Conservation (phyloP, 2,329 filamentous ascomycete genomes). For the Pseudogymnoascus sp. region DNA sequence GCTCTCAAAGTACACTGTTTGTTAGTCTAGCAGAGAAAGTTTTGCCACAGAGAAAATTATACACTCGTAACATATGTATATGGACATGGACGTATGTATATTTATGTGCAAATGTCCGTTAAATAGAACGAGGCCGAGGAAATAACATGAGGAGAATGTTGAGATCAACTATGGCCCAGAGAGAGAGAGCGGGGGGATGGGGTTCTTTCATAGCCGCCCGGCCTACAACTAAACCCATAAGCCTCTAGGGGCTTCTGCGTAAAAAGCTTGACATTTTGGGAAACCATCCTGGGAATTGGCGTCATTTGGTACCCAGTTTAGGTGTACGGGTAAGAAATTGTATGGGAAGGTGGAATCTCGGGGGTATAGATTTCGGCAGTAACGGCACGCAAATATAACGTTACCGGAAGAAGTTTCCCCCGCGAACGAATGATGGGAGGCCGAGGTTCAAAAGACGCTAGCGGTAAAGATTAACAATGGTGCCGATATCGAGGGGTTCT, state of each 20-base stretch:
- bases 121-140: neutral
- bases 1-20: neutral
- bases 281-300: neutral
- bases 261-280: slow-evolving; percentile 8
- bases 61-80: neutral
- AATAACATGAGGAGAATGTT: slow-evolving; percentile 5
- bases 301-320: neutral
- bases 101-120: neutral
- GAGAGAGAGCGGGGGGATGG: neutral
- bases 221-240: slow-evolving; percentile 6
- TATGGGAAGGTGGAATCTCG: slow-evolving; percentile 3
- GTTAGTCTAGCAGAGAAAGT: neutral
- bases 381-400: neutral
- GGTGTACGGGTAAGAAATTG: neutral
- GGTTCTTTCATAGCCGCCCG: neutral
- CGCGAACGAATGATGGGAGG: neutral
- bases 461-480: neutral
- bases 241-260: neutral
- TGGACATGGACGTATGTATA: neutral
- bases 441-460: slow-evolving; percentile 3
- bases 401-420: neutral
- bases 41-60: neutral
- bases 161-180: neutral
- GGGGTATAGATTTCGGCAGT: slow-evolving; percentile 1
- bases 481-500: neutral